A percentile compares a stretch with the other conserved stretches of the same genome.
Evolutionary conservation across 1,284 basidiomycete genomes (phyloP).

Genomic region (Phylloboletellus chloephorus): DNA sequence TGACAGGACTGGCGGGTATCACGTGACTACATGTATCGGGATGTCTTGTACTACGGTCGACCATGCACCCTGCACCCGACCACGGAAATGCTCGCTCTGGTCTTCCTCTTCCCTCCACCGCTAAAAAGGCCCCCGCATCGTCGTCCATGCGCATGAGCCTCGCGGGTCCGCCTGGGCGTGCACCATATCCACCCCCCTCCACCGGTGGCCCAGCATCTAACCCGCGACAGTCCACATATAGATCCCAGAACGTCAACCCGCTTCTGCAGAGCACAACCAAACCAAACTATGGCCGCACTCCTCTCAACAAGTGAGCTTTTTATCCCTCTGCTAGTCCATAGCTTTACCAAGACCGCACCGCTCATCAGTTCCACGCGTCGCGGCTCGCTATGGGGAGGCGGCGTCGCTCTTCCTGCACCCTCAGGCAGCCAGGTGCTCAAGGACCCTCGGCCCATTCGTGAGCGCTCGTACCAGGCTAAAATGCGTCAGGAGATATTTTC

Average conservation of each 20-base stretch:
- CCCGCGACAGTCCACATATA: slow-evolving; percentile 59
- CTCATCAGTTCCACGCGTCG: slow-evolving; percentile 51
- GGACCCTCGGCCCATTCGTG: slow-evolving; percentile 72
- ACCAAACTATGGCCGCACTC: slow-evolving; percentile 66
- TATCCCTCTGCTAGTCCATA: slow-evolving; percentile 7
- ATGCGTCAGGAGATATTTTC: slow-evolving; percentile 71
- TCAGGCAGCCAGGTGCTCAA: slow-evolving; percentile 49
- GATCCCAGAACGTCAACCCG: slow-evolving; percentile 61
- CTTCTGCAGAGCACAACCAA: slow-evolving; percentile 67
- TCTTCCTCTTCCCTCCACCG: slow-evolving; percentile 55
- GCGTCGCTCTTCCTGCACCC: slow-evolving; percentile 40
- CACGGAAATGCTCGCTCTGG: slow-evolving; percentile 50
- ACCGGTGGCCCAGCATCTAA: slow-evolving; percentile 40
- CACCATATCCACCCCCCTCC: slow-evolving; percentile 45
- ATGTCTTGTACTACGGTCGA: slow-evolving; percentile 40
- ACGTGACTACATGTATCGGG: no score
- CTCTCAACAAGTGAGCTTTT: slow-evolving; percentile 55
- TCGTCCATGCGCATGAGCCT: slow-evolving; percentile 57
- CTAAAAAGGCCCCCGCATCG: slow-evolving; percentile 48
- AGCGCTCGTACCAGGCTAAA: slow-evolving; percentile 61
- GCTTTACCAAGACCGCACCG: slow-evolving; percentile 4
- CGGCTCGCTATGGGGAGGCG: slow-evolving; percentile 61
- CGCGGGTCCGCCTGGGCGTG: slow-evolving; percentile 58
- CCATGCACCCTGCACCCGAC: slow-evolving; percentile 51
- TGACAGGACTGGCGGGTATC: background rate